Evolutionary conservation across 305 asterid species (phyloP), one percentile per base, ranked within the genome.

Genomic region (Monarda citriodora): DNA sequence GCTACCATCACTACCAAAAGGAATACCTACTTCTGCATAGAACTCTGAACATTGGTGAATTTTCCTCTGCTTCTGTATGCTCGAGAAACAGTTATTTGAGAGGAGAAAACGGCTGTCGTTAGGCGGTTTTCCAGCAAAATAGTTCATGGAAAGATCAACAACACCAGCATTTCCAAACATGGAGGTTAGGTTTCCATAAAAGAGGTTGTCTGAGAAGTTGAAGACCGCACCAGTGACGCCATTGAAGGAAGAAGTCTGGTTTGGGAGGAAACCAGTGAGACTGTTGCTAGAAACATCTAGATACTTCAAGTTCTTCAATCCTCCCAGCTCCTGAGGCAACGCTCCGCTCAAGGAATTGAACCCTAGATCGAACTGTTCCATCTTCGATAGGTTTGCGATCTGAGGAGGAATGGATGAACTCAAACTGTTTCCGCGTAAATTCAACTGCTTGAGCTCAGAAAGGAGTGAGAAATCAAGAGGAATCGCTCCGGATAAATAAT

Each of bases 201-300:
- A 86, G 37, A 31, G 67, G 78, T 90, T 90, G 68, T 55, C 41
- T 3, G 96, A 87, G 49, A 90, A 76, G 69, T 90, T 90, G 78
- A 85, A 78, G 26, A 67, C 57, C 8, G 71, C 71, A 61, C 32
- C 60, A 25, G 36, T 53, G 54, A 56, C 65, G 54, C 53, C 65
- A 61, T 64, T 73, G 62, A 65, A 65, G 56, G 53, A 63, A 44
- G 58, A 29, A 36, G 65, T n/a, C 20, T 49, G 4, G 52, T 45
- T 67, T n/a, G 83, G 82, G 7, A 84, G 32, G 38, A 21, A 41
- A 61, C 96, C 89, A 5, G 89, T 75, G 74, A 89, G 79, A 40
- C 72, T 77, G 73, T 89, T 89, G 52, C 70, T 55, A 20, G 96
- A 84, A 18, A 79, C 70, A 70, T 89, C 96, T 18, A 89, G 69